Evolutionary conservation across 495 filamentous ascomycete genomes (phyloP), one percentile per base, ranked within the genome.

Genomic region (Aspergillus avenaceus): DNA sequence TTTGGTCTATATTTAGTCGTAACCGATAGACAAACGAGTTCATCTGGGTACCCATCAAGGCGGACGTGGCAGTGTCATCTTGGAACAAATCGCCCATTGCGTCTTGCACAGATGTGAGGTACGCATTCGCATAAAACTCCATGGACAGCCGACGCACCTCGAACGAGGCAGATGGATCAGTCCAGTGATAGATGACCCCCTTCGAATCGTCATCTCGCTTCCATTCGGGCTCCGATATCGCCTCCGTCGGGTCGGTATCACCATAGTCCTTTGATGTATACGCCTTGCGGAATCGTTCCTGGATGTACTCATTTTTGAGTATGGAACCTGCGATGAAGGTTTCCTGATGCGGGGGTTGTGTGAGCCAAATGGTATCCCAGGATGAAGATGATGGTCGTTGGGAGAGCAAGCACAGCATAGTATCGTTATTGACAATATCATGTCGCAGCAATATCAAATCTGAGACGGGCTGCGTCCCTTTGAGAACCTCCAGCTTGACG

Each of bases 291-390:
- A 50, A 42, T 13, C 55, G 54, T 21, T 54, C 41, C 24, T 52
- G n/a, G 8, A 36, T 48, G 13, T 41, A 41, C 21, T 51, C 18
- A 1, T 19, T 9, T 19, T n/a, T 27, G 4, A 66, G 29, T 12
- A 38, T 25, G 14, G 43, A 41, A 5, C 45, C 61, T 2, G 51
- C 40, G 3, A 58, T 53, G 32, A 72, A 72, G 23, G 46, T 47
- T 26, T 70, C 66, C 26, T 72, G 69, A 49, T 72, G 69, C 0
- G 59, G 47, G 1, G 68, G 66, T 41, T 63, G 59, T 8, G 56
- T 45, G 42, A 70, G 58, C 13, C 21, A 51, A 6, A 65, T 49
- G 14, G 34, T 34, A 1, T 38, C 8, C 16, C 57, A 49, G 16
- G 22, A 14, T 13, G 18, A n/a, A 5, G 37, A 7, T n/a, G n/a